phyloP scores from a whole-genome alignment of 306 rosid genomes.

The Coriaria nepalensis region DNA sequence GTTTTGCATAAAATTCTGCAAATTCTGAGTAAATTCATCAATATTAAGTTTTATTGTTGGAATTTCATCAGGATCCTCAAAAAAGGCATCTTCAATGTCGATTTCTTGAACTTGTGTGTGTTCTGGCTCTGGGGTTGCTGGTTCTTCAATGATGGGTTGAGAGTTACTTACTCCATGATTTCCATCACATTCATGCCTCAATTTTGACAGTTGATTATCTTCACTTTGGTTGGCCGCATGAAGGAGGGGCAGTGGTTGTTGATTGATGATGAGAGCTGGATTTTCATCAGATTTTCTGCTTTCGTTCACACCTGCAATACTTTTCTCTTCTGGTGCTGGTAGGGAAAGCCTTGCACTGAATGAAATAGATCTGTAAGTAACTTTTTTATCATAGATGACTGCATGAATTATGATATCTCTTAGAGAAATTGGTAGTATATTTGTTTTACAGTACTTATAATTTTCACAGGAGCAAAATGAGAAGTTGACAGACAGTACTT shows the following conservation, averaged over 20 bases:
- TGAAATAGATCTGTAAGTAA: conserved; percentile 22
- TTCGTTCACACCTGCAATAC: conserved; percentile 42
- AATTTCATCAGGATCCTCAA: conserved; percentile 58
- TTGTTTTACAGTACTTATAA: too few relatives aligned
- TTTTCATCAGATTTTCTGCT: conserved; percentile 24
- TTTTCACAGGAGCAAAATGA: too few relatives aligned
- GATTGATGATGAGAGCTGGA: conserved; percentile 23
- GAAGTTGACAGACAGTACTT: not conserved
- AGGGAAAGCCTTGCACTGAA: conserved; percentile 96
- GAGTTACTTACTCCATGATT: conserved; percentile 28
- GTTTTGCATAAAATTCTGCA: conserved; percentile 71
- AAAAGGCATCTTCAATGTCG: conserved; percentile 69
- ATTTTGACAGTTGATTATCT: conserved; percentile 33
- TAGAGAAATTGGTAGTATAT: too few relatives aligned
- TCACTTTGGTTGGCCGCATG: conserved; percentile 31
- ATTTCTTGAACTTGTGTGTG: conserved; percentile 23
- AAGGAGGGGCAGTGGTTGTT: conserved; percentile 43
- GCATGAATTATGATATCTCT: too few relatives aligned
- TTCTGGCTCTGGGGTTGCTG: conserved; percentile 83
- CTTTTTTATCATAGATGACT: not conserved
- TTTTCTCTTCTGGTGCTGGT: conserved; percentile 81
- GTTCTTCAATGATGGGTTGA: conserved; percentile 95
- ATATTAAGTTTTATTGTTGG: conserved; percentile 74
- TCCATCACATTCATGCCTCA: conserved; percentile 21
- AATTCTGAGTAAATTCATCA: conserved; percentile 65